Evolutionary conservation across 1,284 basidiomycete genomes (phyloP).

Genomic region (Boletellus sp.): DNA sequence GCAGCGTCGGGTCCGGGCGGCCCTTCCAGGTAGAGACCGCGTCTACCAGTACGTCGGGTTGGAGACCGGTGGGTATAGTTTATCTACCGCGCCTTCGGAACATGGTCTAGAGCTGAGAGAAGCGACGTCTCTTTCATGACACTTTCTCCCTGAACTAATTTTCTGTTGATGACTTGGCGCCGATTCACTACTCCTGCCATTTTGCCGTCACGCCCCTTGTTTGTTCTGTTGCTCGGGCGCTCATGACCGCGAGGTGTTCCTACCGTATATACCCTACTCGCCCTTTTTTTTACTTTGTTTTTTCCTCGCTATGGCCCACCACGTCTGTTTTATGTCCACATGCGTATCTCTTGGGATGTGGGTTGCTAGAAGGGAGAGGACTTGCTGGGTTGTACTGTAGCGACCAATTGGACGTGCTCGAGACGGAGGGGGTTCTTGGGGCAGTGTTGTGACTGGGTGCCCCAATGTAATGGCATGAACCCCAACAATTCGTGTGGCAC

Average conservation of each 20-base stretch:
- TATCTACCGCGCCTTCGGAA: background rate
- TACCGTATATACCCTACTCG: slow-evolving; percentile 19
- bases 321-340: slow-evolving; percentile 18
- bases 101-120: background rate
- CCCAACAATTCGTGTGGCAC: background rate
- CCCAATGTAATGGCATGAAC: background rate
- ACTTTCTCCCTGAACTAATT: background rate
- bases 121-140: slow-evolving; percentile 11
- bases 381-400: slow-evolving; percentile 17
- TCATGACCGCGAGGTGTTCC: slow-evolving; percentile 1
- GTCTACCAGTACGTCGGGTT: slow-evolving; percentile 34
- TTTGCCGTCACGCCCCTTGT: too few species aligned
- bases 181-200: too few species aligned
- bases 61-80: slow-evolving; percentile 5
- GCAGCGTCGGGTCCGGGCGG: slow-evolving; percentile 29
- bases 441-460: too few species aligned
- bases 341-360: slow-evolving; percentile 12
- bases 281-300: background rate
- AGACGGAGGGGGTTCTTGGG: slow-evolving; percentile 2
- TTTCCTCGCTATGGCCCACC: slow-evolving; percentile 13
- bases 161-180: background rate
- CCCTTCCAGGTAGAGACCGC: slow-evolving; percentile 26
- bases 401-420: slow-evolving; percentile 10
- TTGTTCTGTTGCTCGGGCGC: background rate
- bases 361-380: slow-evolving; percentile 7